A percentile compares a stretch with the other conserved stretches of the same genome.
These are phyloP conservation scores for Ochromonadaceae sp. DNA, from an alignment of 352 stramenopile species.

Conservation along the genomic window DNA sequence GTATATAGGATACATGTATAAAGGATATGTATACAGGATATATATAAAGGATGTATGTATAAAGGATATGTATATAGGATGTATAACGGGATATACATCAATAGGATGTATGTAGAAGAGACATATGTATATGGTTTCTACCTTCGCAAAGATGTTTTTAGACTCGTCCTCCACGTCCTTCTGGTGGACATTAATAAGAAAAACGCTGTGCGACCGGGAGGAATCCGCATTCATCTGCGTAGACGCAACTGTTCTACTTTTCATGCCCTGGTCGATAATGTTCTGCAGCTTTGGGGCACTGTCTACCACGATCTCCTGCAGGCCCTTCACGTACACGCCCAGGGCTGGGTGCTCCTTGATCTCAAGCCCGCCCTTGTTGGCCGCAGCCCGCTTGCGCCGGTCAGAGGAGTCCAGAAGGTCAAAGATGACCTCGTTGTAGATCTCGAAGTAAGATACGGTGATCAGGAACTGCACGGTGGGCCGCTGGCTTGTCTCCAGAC, in stretches of 20 bases:
- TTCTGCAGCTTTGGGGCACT: constrained; percentile 51
- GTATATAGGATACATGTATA: too few species aligned
- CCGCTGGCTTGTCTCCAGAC: constrained; percentile 40
- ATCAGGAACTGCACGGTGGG: constrained; percentile 62
- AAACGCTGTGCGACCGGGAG: constrained; percentile 74
- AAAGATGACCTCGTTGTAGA: constrained; percentile 85
- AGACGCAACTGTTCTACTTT: constrained; percentile 41
- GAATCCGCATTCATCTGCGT: constrained; percentile 76
- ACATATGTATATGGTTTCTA: too few species aligned
- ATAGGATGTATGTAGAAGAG: too few species aligned
- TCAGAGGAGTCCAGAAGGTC: constrained; percentile 76
- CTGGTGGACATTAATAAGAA: constrained; percentile 80
- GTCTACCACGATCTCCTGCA: constrained; percentile 61
- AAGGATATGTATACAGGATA: too few species aligned
- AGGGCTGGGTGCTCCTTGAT: constrained; percentile 75
- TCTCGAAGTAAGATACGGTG: constrained; percentile 79
- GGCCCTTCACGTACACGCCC: constrained; percentile 75
- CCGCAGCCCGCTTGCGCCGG: constrained; percentile 34
- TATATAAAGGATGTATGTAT: too few species aligned
- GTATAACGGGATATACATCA: too few species aligned
- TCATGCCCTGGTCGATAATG: constrained; percentile 60
- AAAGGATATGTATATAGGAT: too few species aligned
- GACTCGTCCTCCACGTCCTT: constrained; percentile 54
- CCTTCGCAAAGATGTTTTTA: constrained; percentile 60
- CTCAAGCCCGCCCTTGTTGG: constrained; percentile 43